Evolutionary conservation across 345 rosid genomes (phyloP).

Genomic region (Geranium brycei): DNA sequence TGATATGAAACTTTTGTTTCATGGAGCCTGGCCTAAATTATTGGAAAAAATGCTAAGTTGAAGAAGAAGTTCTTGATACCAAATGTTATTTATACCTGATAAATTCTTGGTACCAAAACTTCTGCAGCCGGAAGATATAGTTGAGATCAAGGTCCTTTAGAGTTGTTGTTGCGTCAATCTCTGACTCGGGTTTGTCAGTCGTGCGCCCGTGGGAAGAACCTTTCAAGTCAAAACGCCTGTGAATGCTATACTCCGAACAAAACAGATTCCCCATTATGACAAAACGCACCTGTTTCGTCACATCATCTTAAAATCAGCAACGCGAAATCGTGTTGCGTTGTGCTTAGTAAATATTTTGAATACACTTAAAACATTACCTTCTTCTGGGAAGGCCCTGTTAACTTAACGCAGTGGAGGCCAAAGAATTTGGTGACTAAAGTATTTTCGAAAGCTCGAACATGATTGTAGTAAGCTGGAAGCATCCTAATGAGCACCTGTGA

Average conservation of each 20-base stretch:
- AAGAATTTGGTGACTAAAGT: slow-evolving; percentile 78
- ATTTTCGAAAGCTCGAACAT: slow-evolving; percentile 79
- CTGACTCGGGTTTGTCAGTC: slow-evolving; percentile 62
- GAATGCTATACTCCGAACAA: slow-evolving; percentile 58
- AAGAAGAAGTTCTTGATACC: too few relatives aligned
- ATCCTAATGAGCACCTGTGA: slow-evolving; percentile 81
- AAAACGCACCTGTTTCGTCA: slow-evolving; percentile 49
- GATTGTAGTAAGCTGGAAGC: slow-evolving; percentile 90
- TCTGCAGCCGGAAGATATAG: slow-evolving; percentile 55
- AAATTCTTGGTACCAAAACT: slow-evolving; percentile 71
- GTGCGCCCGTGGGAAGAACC: slow-evolving; percentile 93
- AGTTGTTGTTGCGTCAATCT: slow-evolving; percentile 63
- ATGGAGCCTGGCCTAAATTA: too few relatives aligned
- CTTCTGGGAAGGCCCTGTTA: slow-evolving; percentile 61
- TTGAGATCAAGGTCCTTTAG: slow-evolving; percentile 95
- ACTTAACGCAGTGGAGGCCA: slow-evolving; percentile 87
- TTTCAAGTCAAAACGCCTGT: slow-evolving; percentile 83
- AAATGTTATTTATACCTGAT: slow-evolving; percentile 38
- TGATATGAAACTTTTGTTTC: too few relatives aligned
- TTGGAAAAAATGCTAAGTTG: too few relatives aligned
- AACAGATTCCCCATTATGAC: slow-evolving; percentile 90
- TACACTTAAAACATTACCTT: slow-evolving; percentile 33
- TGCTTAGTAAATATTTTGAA: not conserved
- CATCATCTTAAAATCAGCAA: slow-evolving; percentile 1
- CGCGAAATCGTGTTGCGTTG: not conserved